These are phyloP conservation scores for Pseudomonodictys pantanalensis DNA, from an alignment of 495 filamentous ascomycete species.

Conservation along the genomic window DNA sequence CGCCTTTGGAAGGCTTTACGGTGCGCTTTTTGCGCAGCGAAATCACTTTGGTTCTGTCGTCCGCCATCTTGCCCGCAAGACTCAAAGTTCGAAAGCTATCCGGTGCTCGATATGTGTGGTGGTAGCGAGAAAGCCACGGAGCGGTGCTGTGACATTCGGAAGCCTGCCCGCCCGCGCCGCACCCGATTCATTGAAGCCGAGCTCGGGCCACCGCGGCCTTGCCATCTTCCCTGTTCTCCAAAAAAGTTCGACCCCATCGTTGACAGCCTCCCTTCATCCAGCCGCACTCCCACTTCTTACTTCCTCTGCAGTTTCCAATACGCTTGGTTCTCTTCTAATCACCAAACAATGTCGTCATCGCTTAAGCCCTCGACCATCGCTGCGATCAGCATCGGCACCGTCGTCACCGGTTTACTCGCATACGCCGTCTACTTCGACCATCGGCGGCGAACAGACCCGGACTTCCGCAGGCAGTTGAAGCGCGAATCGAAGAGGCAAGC, in stretches of 20 bases:
- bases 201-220: too few species aligned
- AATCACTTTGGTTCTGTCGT: conserved; percentile 67
- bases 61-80: conserved; percentile 41
- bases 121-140: too few species aligned
- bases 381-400: conserved; percentile 67
- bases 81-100: not conserved
- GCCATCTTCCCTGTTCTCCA: too few species aligned
- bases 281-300: too few species aligned
- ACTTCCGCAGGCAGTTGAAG: conserved; percentile 82
- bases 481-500: conserved; percentile 75
- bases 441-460: conserved; percentile 77
- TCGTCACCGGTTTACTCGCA: conserved; percentile 70
- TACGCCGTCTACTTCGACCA: conserved; percentile 96
- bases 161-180: too few species aligned
- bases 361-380: conserved; percentile 68
- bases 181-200: too few species aligned
- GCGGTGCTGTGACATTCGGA: too few species aligned
- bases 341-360: conserved; percentile 44
- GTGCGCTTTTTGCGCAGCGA: conserved; percentile 89
- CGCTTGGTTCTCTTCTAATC: conserved; percentile 29
- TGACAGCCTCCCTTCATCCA: too few species aligned
- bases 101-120: too few species aligned
- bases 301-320: too few species aligned
- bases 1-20: conserved; percentile 36
- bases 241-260: too few species aligned